These are phyloP conservation scores for Penicillium sp. DNA, from an alignment of 2,329 filamentous ascomycete species.

Conservation along the genomic window DNA sequence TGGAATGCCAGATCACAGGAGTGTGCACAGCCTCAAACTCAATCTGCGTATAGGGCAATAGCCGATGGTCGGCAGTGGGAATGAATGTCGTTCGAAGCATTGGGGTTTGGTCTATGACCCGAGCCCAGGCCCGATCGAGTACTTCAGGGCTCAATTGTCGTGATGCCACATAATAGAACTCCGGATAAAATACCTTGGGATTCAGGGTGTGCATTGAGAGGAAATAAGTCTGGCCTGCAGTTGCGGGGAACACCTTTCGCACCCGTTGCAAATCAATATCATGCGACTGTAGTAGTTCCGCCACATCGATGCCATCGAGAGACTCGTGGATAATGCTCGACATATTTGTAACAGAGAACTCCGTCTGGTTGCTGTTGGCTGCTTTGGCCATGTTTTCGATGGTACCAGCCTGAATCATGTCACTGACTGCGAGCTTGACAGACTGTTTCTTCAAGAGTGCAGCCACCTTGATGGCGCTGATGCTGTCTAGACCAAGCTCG, in stretches of 20 bases:
- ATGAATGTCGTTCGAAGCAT: slow-evolving; percentile 70
- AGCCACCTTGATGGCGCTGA: slow-evolving; percentile 82
- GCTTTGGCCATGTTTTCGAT: slow-evolving; percentile 62
- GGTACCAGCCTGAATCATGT: slow-evolving; percentile 67
- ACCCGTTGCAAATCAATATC: slow-evolving; percentile 50
- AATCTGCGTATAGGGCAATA: slow-evolving; percentile 63
- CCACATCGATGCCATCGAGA: slow-evolving; percentile 43
- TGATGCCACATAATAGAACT: slow-evolving; percentile 62
- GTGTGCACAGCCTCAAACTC: slow-evolving; percentile 49
- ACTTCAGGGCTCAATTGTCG: slow-evolving; percentile 39
- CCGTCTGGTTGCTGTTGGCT: slow-evolving; percentile 18
- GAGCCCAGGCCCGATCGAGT: slow-evolving; percentile 62
- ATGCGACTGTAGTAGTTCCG: slow-evolving; percentile 40
- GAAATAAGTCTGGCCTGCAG: slow-evolving; percentile 79
- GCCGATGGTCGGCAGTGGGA: slow-evolving; percentile 45
- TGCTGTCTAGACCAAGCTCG: slow-evolving; percentile 85
- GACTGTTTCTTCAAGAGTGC: slow-evolving; percentile 64
- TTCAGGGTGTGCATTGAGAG: slow-evolving; percentile 65
- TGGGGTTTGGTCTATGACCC: slow-evolving; percentile 55
- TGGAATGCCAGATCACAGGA: slow-evolving; percentile 34
- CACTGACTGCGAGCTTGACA: slow-evolving; percentile 65
- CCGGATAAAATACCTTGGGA: slow-evolving; percentile 70
- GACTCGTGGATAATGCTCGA: slow-evolving; percentile 26
- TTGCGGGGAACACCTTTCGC: slow-evolving; percentile 64
- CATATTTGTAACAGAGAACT: slow-evolving; percentile 19